Base-by-base conservation (phyloP, 2,329 filamentous ascomycete species). In the Arthrobotrys entomopaga region DNA sequence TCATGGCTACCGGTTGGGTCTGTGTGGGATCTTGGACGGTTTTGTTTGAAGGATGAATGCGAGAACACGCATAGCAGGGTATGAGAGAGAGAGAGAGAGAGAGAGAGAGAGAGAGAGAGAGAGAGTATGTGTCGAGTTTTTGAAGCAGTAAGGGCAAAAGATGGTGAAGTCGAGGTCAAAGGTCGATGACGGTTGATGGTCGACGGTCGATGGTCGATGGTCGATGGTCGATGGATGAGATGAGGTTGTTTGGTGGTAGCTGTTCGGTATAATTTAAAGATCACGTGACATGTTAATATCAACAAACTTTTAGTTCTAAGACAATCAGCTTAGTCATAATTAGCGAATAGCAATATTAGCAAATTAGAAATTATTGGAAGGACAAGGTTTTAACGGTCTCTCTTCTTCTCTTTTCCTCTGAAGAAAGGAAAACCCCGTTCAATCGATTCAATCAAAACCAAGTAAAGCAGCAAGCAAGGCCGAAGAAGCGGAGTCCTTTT, bases 1-100 rank as follows among this genome's bases (percentile, higher is more conserved):
- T 74, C 70, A 74, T 74, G 50, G 49, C 60, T 67, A 56, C 50
- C 57, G 54, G 42, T 67, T 46, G 26, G 34, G 42, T 40, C 54
- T 48, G 49, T 7, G 22, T 54, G 16, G 22, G 16, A 20, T 22
- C 42, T 46, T 26, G 26, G 46, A 65, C 40, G 16, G 19, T 53
- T 57, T 13, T 3, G 52, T 19, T 34, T 22, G 61, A 13, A 48
- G 16, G 11, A 19, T n/a, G 34, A 3, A 7, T 16, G 43, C n/a
- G 7, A n/a, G 19, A 34, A 67, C 3, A 19, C 29, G 64, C 64
- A 67, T 59, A 40, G 53, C 64, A 52, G 43, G 8, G 11, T 19
- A 42, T 54, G 15, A 46, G 42, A 16, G 42, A 13, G 34, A 40
- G 34, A 13, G n/a, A n/a, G n/a, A n/a, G n/a, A n/a, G n/a, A n/a